Conservation (phyloP, 495 filamentous ascomycete species). For the Astrothelium subdiscretum region DNA sequence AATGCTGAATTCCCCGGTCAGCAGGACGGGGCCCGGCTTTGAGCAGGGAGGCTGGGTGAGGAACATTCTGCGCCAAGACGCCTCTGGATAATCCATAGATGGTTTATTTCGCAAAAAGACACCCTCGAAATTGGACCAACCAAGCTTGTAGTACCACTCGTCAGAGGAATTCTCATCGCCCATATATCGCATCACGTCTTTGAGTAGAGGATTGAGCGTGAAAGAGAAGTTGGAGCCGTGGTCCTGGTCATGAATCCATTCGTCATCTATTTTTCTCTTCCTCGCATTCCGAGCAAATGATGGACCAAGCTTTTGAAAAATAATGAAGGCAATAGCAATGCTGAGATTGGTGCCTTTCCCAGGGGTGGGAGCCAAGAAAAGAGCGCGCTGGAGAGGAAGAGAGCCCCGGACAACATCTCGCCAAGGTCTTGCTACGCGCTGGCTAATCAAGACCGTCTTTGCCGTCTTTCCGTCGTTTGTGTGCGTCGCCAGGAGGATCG, state of each 20-base stretch:
- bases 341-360: not conserved
- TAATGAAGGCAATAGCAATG: not conserved
- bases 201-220: not conserved
- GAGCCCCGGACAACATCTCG: not conserved
- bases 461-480: no score
- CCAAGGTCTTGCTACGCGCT: slow-evolving; percentile 2
- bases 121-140: not conserved
- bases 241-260: no score
- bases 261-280: no score
- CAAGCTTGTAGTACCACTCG: not conserved
- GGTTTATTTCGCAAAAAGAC: not conserved
- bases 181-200: not conserved
- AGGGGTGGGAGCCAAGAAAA: slow-evolving; percentile 1
- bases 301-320: not conserved
- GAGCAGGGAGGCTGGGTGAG: slow-evolving; percentile 13
- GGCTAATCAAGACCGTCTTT: slow-evolving; percentile 4
- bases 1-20: no score
- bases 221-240: not conserved
- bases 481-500: not conserved
- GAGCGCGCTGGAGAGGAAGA: not conserved
- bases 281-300: no score
- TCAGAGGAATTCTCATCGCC: not conserved
- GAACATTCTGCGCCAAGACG: slow-evolving; percentile 18
- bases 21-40: not conserved
- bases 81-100: slow-evolving; percentile 11